Percentiles rank a stretch among this genome's conserved stretches.
These are phyloP conservation scores for Pythium insidiosum DNA, from an alignment of 352 stramenopile genomes.

Conservation along the genomic window DNA sequence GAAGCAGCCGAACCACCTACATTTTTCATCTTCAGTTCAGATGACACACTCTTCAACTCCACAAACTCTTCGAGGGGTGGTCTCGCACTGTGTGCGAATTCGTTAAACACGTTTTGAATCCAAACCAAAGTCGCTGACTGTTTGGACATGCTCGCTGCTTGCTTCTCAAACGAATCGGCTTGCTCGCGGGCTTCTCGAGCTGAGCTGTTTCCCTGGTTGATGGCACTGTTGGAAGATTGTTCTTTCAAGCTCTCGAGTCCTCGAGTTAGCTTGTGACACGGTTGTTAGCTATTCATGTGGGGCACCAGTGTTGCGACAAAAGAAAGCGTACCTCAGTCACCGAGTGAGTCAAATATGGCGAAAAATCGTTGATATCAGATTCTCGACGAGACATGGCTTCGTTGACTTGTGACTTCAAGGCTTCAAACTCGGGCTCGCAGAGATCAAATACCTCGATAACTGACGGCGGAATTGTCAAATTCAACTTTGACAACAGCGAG, in stretches of 20 bases:
- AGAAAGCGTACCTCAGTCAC: constrained; percentile 18
- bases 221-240: constrained; percentile 17
- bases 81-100: constrained; percentile 21
- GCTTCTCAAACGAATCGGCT: constrained; percentile 16
- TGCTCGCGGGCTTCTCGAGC: constrained; percentile 23
- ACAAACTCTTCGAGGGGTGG: constrained; percentile 25
- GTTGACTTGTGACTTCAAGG: constrained; percentile 14
- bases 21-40: constrained; percentile 41
- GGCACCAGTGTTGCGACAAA: too few relatives aligned
- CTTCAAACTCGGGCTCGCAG: constrained; percentile 20
- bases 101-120: constrained; percentile 31
- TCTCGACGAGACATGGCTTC: constrained; percentile 13
- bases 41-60: constrained; percentile 22
- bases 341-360: constrained; percentile 6
- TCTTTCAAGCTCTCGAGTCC: constrained; percentile 21
- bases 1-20: too few relatives aligned
- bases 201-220: constrained; percentile 21
- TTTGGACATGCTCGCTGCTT: constrained; percentile 18
- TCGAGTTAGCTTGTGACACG: not conserved
- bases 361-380: constrained; percentile 18
- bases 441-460: constrained; percentile 20
- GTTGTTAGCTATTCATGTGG: too few relatives aligned
- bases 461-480: constrained; percentile 20
- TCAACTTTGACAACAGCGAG: constrained; percentile 19
- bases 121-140: constrained; percentile 21